phyloP scores from a whole-genome alignment of 164 flowering plant species.

The Chimonanthus salicifolius region DNA sequence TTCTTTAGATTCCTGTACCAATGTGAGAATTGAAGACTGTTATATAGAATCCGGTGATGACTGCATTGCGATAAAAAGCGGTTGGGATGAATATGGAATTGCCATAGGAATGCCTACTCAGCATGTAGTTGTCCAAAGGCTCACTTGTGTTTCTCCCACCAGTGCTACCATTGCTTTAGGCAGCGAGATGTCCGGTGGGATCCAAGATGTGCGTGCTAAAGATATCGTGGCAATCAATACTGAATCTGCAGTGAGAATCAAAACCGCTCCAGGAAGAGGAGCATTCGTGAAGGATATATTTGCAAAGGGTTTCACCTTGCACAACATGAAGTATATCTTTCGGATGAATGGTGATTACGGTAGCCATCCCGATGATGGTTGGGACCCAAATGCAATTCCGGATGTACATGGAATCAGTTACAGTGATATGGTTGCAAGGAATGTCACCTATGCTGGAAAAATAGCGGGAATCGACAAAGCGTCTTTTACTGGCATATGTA shows the following conservation, averaged over 20 bases:
- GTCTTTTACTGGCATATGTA: slow-evolving; percentile 52
- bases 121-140: slow-evolving; percentile 48
- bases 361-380: slow-evolving; percentile 47
- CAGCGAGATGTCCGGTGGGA: slow-evolving; percentile 86
- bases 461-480: slow-evolving; percentile 52
- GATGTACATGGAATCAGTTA: slow-evolving; percentile 47
- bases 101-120: slow-evolving; percentile 58
- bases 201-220: slow-evolving; percentile 62
- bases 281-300: slow-evolving; percentile 60
- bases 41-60: slow-evolving; percentile 86
- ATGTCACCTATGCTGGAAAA: slow-evolving; percentile 49
- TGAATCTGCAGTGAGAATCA: slow-evolving; percentile 66
- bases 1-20: slow-evolving; percentile 64
- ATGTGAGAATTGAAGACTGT: slow-evolving; percentile 61
- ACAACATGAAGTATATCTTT: slow-evolving; percentile 65
- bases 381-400: slow-evolving; percentile 57
- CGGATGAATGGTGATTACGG: slow-evolving; percentile 57
- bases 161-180: slow-evolving; percentile 73
- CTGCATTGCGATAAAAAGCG: slow-evolving; percentile 74
- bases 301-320: slow-evolving; percentile 43
- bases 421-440: slow-evolving; percentile 51
- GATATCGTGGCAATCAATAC: slow-evolving; percentile 52
- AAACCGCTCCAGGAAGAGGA: slow-evolving; percentile 67
- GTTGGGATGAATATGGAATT: slow-evolving; percentile 84
- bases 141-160: slow-evolving; percentile 71